A percentile compares a stretch with the other conserved stretches of the same genome.
These are phyloP conservation scores for Trametes cingulata DNA, from an alignment of 768 basidiomycete genomes.

Conservation along the genomic window DNA sequence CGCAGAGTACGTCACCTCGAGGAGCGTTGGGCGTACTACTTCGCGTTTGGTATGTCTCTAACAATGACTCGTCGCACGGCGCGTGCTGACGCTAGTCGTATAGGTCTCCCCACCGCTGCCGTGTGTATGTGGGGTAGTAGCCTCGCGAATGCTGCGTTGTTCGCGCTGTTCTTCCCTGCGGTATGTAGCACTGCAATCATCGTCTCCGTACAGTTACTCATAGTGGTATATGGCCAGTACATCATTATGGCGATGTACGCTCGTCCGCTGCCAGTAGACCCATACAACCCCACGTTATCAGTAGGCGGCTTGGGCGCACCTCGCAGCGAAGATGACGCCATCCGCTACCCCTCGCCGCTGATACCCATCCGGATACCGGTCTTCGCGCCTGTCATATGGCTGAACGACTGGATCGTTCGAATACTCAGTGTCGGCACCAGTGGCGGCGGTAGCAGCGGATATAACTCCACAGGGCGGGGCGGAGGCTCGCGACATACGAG, in stretches of 20 bases:
- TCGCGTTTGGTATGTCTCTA: constrained; percentile 68
- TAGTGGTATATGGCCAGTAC: constrained; percentile 48
- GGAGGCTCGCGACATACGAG: constrained; percentile 13
- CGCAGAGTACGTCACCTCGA: constrained; percentile 73
- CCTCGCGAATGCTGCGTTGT: constrained; percentile 79
- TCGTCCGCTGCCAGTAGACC: constrained; percentile 71
- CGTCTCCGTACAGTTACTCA: neutral
- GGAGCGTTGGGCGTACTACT: constrained; percentile 87
- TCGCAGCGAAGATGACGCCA: constrained; percentile 33
- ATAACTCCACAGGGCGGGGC: constrained; percentile 25
- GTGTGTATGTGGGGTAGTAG: constrained; percentile 74
- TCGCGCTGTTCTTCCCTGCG: constrained; percentile 78
- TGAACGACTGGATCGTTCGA: constrained; percentile 71
- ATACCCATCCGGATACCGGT: constrained; percentile 80
- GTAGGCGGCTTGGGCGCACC: constrained; percentile 19
- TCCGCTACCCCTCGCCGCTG: constrained; percentile 72
- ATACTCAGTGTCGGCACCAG: constrained; percentile 56
- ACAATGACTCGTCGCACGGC: neutral
- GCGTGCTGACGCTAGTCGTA: neutral
- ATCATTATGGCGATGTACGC: constrained; percentile 85
- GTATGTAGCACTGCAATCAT: constrained; percentile 43
- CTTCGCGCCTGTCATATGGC: constrained; percentile 69
- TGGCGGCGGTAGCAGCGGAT: constrained; percentile 10
- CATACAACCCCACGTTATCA: constrained; percentile 58
- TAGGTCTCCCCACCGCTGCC: constrained; percentile 70